These are phyloP conservation scores for Naganishia antarctica DNA, from an alignment of 768 basidiomycete species.

Conservation along the genomic window DNA sequence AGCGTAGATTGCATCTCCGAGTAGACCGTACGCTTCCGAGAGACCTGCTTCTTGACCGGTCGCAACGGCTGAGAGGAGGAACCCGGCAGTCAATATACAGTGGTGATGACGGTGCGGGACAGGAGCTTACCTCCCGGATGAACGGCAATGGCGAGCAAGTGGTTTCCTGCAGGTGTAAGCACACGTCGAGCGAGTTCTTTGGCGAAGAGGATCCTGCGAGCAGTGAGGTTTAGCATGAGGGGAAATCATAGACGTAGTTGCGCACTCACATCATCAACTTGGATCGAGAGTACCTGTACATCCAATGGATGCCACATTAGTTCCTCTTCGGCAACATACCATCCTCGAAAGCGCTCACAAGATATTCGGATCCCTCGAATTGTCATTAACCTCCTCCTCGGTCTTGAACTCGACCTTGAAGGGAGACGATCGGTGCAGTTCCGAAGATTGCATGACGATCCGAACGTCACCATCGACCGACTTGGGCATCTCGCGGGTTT, in stretches of 20 bases:
- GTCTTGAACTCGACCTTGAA: constrained; percentile 41
- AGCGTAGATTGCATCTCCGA: constrained; percentile 39
- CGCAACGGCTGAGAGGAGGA: constrained; percentile 33
- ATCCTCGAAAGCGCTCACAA: constrained; percentile 25
- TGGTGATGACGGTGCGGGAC: too few relatives aligned
- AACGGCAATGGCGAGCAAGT: constrained; percentile 40
- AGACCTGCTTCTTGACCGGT: constrained; percentile 47
- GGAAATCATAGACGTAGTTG: too few relatives aligned
- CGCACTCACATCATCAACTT: constrained; percentile 45
- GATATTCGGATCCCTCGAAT: constrained; percentile 36
- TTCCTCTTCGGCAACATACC: not conserved
- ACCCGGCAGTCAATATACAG: too few relatives aligned
- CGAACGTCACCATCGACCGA: constrained; percentile 35
- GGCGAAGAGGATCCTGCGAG: constrained; percentile 40
- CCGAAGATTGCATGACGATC: constrained; percentile 42
- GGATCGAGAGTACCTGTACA: constrained; percentile 37
- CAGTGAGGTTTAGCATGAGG: not conserved
- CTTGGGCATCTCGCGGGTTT: constrained; percentile 33
- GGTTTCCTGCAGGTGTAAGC: constrained; percentile 35
- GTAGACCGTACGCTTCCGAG: constrained; percentile 40
- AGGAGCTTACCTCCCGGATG: constrained; percentile 39
- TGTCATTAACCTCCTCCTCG: constrained; percentile 40
- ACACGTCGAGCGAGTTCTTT: constrained; percentile 38
- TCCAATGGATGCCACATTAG: not conserved
- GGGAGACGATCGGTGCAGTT: constrained; percentile 39